Percentiles rank a stretch among this genome's conserved stretches.
Conservation (phyloP, 148 eudicot species). For the Diospyros kaki region DNA sequence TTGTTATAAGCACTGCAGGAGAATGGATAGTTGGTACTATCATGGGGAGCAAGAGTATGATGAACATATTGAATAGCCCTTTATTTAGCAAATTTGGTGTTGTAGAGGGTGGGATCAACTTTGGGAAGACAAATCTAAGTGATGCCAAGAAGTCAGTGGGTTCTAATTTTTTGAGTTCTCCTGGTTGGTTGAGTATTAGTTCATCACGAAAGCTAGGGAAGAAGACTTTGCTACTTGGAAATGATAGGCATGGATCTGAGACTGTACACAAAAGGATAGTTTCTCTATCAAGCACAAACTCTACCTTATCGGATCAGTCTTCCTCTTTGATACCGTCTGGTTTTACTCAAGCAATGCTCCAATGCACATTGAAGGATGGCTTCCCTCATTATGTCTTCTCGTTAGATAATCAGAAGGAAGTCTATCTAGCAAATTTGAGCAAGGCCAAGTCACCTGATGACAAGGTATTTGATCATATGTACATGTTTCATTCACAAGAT, state of each 20-base stretch:
- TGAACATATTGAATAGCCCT: conserved; percentile 62
- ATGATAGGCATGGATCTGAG: conserved; percentile 26
- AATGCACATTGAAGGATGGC: conserved; percentile 58
- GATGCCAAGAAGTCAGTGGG: conserved; percentile 16
- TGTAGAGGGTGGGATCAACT: conserved; percentile 22
- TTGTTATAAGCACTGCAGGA: conserved; percentile 19
- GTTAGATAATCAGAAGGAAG: conserved; percentile 60
- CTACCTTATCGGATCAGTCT: conserved; percentile 35
- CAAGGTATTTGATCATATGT: conserved; percentile 45
- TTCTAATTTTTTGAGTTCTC: conserved; percentile 30
- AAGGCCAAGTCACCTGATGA: conserved; percentile 30
- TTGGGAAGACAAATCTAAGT: conserved; percentile 26
- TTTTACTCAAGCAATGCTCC: conserved; percentile 64
- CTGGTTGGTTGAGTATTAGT: conserved; percentile 19
- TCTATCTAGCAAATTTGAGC: conserved; percentile 49
- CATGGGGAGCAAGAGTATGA: conserved; percentile 55
- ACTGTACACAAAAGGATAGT: conserved; percentile 31
- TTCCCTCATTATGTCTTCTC: conserved; percentile 67
- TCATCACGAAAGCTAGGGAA: conserved; percentile 30
- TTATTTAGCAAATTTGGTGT: conserved; percentile 46
- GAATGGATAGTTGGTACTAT: conserved; percentile 46
- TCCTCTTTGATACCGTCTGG: conserved; percentile 27
- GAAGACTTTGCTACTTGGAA: conserved; percentile 16
- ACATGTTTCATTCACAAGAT: conserved; percentile 45
- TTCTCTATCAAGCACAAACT: conserved; percentile 40